A percentile compares a stretch with the other conserved stretches of the same genome.
phyloP scores from a whole-genome alignment of 768 basidiomycete genomes.

The Trichaptum fuscoviolaceum region DNA sequence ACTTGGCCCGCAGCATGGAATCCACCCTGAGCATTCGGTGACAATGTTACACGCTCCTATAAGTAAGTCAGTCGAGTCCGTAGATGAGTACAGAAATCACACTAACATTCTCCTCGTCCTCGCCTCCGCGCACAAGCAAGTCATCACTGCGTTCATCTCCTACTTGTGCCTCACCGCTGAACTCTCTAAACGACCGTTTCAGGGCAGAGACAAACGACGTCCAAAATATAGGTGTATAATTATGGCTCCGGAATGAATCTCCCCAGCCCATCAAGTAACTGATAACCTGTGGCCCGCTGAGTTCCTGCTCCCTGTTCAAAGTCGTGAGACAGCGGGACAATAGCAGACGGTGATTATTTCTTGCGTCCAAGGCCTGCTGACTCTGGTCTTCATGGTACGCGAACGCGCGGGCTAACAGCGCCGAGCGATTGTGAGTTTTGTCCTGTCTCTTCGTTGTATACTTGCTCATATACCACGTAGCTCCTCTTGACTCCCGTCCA shows the following conservation, averaged over 20 bases:
- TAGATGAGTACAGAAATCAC: too few relatives aligned
- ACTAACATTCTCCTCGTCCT: too few relatives aligned
- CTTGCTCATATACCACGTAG: slow-evolving; percentile 29
- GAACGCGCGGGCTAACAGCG: slow-evolving; percentile 27
- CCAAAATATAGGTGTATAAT: slow-evolving; percentile 32
- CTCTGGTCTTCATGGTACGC: slow-evolving; percentile 22
- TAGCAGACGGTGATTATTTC: slow-evolving; percentile 23
- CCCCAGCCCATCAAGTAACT: slow-evolving; percentile 42
- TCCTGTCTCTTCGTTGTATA: slow-evolving; percentile 35
- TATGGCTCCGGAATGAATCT: slow-evolving; percentile 31
- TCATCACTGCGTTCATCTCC: too few relatives aligned
- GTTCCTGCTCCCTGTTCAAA: slow-evolving; percentile 33
- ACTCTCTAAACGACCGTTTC: slow-evolving; percentile 14
- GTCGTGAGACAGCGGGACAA: slow-evolving; percentile 27
- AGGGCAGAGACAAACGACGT: slow-evolving; percentile 19
- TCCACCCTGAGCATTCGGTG: too few relatives aligned
- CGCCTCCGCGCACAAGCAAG: too few relatives aligned
- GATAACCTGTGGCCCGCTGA: slow-evolving; percentile 32
- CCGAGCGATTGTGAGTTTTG: slow-evolving; percentile 29
- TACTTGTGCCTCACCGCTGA: slow-evolving; percentile 15
- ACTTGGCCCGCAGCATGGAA: too few relatives aligned
- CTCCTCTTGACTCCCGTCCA: slow-evolving; percentile 26
- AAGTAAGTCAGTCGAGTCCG: too few relatives aligned
- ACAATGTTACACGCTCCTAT: too few relatives aligned
- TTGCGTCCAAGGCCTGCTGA: slow-evolving; percentile 11